Evolutionary conservation across 345 rosid species (phyloP), one percentile per base, ranked within the genome.

Genomic region (Hibiscus trionum): DNA sequence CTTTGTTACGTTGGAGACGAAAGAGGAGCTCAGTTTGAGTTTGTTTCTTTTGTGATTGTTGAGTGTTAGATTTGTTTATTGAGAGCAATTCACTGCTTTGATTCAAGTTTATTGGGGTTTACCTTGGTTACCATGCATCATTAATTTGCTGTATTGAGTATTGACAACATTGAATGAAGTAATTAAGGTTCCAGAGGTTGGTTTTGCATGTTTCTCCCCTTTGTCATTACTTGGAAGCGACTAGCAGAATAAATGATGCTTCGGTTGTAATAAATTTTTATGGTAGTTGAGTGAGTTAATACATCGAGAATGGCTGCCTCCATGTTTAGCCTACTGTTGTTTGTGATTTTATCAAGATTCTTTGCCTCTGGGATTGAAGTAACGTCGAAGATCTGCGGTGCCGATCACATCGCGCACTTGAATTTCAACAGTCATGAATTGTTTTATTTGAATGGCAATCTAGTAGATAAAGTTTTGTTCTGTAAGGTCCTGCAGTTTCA

Each of bases 401-500:
- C 79, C 60, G 89, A 86, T 78, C 88, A 76, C 70, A 78, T 92
- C 10, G 80, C 82, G 3, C 87, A 84, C 77, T 81, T 77, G 58
- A 81, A 79, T 75, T 72, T 71, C 72, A 50, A 75, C 29, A 87
- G 82, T 62, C 46, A 63, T 46, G 81, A 80, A 71, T 60, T 81
- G 73, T 80, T 86, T 80, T 86, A 81, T 61, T 75, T 95, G 39
- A 87, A 95, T 27, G 93, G 94, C 33, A 82, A 80, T 75, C 73
- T 58, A 4, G 97, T 85, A 21, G 87, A 81, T 37, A 82, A 76
- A 80, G 61, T 53, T 75, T 68, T 71, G 10, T 88, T 90, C 79
- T 95, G 96, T 69, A 72, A 84, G 73, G 85, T 82, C 65, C 72
- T 91, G 21, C 78, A 59, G 68, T 79, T 75, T 78, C 83, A 86